Evolutionary conservation across 1,284 basidiomycete genomes (phyloP).

Genomic region (Leccinum fallax): DNA sequence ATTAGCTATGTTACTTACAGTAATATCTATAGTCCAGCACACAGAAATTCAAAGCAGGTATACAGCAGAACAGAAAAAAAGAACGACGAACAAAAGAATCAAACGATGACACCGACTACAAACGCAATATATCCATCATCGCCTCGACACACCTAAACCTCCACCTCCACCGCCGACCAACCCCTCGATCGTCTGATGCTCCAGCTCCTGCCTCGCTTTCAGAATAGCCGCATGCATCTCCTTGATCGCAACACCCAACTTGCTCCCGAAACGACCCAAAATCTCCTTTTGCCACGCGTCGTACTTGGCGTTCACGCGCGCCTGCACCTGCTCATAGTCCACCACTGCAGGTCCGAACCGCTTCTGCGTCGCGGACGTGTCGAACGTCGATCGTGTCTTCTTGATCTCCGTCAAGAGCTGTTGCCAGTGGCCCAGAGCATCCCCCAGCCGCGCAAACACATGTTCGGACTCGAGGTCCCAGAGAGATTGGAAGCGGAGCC

Average conservation of each 20-base stretch:
- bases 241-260: slow-evolving; percentile 93
- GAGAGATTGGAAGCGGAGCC: slow-evolving; percentile 98
- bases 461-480: slow-evolving; percentile 99
- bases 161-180: slow-evolving; percentile 44
- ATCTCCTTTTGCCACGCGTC: slow-evolving; percentile 98
- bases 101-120: not conserved
- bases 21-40: not conserved
- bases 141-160: not conserved
- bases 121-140: not conserved
- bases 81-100: not conserved
- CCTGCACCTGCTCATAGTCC: slow-evolving; percentile 97
- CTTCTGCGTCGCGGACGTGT: slow-evolving; percentile 92
- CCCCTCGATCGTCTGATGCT: slow-evolving; percentile 75
- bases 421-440: slow-evolving; percentile 92
- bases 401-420: slow-evolving; percentile 95
- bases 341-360: slow-evolving; percentile 89
- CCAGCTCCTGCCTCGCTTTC: slow-evolving; percentile 93
- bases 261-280: slow-evolving; percentile 87
- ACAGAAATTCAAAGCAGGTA: not conserved
- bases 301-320: slow-evolving; percentile 97
- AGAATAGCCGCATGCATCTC: slow-evolving; percentile 92
- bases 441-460: slow-evolving; percentile 93
- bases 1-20: not conserved
- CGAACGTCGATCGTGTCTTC: slow-evolving; percentile 93
- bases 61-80: not conserved